These are phyloP conservation scores for Ocimum tenuiflorum DNA, from an alignment of 257 asterid genomes.

Conservation along the genomic window DNA sequence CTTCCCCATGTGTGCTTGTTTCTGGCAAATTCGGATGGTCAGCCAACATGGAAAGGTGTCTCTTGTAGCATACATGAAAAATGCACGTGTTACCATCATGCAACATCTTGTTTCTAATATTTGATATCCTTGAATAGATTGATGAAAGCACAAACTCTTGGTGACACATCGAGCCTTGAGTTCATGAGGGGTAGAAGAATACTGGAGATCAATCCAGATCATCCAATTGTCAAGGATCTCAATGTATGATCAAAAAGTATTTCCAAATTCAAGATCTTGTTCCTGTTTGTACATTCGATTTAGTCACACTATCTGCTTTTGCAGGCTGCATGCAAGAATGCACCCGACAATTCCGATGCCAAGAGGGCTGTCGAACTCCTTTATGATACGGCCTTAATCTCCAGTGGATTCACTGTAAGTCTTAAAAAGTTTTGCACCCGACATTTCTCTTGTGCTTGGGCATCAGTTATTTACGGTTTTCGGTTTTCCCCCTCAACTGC, in stretches of 20 bases:
- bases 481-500: background rate
- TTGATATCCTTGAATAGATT: constrained; percentile 37
- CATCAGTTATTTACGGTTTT: background rate
- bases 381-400: constrained; percentile 81
- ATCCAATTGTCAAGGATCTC: constrained; percentile 87
- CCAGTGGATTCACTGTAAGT: constrained; percentile 96
- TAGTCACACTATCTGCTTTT: constrained; percentile 1
- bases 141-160: constrained; percentile 95
- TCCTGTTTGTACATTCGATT: background rate
- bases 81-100: background rate
- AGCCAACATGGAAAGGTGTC: constrained; percentile 97
- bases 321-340: constrained; percentile 98
- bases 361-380: constrained; percentile 84
- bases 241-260: constrained; percentile 37
- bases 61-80: background rate
- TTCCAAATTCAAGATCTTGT: background rate
- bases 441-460: background rate
- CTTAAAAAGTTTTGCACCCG: background rate
- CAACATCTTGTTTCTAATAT: background rate
- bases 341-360: constrained; percentile 81
- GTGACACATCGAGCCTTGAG: constrained; percentile 83
- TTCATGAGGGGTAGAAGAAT: constrained; percentile 98
- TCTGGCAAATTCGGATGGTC: constrained; percentile 99
- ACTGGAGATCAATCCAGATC: constrained; percentile 90
- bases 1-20: constrained; percentile 98